Evolutionary conservation across 2,329 filamentous ascomycete species (phyloP).

Genomic region (Penicillium sp.): DNA sequence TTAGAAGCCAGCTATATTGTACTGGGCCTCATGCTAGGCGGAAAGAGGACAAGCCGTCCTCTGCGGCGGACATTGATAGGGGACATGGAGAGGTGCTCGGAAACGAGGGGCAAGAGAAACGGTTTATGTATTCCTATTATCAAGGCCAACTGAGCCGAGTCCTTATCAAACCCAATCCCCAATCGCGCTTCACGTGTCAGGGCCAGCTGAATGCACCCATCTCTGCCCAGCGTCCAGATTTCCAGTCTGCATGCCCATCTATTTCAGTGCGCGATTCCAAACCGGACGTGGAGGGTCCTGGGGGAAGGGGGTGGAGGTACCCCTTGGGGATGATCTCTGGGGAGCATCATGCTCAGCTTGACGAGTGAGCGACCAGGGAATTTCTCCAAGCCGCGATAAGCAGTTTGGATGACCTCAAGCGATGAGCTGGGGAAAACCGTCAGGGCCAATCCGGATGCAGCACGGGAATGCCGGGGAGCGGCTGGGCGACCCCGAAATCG

Average conservation of each 20-base stretch:
- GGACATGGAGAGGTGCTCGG: neutral
- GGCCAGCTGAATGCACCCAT: constrained; percentile 7
- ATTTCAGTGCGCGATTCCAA: neutral
- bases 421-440: constrained; percentile 25
- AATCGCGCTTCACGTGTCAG: constrained; percentile 19
- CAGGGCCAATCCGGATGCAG: constrained; percentile 19
- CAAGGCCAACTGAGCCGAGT: constrained; percentile 10
- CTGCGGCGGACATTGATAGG: neutral
- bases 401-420: constrained; percentile 26
- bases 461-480: constrained; percentile 13
- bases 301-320: neutral
- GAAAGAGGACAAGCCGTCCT: constrained; percentile 16
- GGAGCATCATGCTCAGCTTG: constrained; percentile 1
- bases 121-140: constrained; percentile 23
- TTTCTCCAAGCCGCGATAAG: constrained; percentile 24
- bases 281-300: neutral
- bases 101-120: constrained; percentile 1
- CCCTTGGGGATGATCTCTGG: constrained; percentile 6
- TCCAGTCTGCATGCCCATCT: neutral
- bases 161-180: no score
- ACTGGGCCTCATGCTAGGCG: constrained; percentile 8
- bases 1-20: no score
- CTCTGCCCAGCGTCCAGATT: neutral
- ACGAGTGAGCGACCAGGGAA: constrained; percentile 11
- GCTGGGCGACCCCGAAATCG: constrained; percentile 31